Percentiles rank a stretch among this genome's conserved stretches.
These are phyloP conservation scores for Penicillium parvum DNA, from an alignment of 495 filamentous ascomycete species.

Conservation along the genomic window DNA sequence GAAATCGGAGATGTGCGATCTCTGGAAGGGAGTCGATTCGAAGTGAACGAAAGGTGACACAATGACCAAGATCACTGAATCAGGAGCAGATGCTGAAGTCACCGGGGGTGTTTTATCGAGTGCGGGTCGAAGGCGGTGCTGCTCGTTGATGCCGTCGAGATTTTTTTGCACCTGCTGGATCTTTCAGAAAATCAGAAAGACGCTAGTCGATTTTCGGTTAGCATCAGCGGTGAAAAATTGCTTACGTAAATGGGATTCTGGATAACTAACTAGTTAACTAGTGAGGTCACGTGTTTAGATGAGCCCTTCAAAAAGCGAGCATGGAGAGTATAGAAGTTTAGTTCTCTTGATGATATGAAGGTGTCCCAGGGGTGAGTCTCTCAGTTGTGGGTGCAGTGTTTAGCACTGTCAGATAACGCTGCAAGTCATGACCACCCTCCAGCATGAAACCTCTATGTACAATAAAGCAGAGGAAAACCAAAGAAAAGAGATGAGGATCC, in stretches of 20 bases:
- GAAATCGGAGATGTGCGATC: conserved; percentile 14
- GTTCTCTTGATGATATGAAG: too few species aligned
- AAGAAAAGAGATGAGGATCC: too few species aligned
- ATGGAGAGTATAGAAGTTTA: too few species aligned
- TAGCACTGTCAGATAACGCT: conserved; percentile 6
- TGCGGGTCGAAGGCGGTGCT: conserved; percentile 36
- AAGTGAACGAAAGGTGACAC: conserved; percentile 9
- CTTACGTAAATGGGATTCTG: conserved; percentile 26
- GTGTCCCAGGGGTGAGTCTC: too few species aligned
- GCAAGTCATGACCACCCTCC: conserved; percentile 6
- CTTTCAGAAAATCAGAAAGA: conserved; percentile 44
- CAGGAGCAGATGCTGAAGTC: conserved; percentile 23
- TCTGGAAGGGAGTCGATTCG: conserved; percentile 14
- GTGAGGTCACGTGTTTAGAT: conserved; percentile 30
- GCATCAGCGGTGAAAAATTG: conserved; percentile 13
- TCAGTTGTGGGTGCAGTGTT: too few species aligned
- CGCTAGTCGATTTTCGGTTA: conserved; percentile 33
- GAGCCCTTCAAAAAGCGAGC: conserved; percentile 35
- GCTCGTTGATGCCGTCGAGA: conserved; percentile 45
- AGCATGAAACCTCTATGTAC: conserved; percentile 8
- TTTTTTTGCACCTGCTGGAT: conserved; percentile 43
- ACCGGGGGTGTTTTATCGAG: conserved; percentile 24
- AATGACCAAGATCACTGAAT: conserved; percentile 12
- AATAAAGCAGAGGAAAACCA: conserved; percentile 22
- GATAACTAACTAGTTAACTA: too few species aligned